Evolutionary conservation across 2,329 filamentous ascomycete species (phyloP).

Genomic region (Aureobasidium sp.): DNA sequence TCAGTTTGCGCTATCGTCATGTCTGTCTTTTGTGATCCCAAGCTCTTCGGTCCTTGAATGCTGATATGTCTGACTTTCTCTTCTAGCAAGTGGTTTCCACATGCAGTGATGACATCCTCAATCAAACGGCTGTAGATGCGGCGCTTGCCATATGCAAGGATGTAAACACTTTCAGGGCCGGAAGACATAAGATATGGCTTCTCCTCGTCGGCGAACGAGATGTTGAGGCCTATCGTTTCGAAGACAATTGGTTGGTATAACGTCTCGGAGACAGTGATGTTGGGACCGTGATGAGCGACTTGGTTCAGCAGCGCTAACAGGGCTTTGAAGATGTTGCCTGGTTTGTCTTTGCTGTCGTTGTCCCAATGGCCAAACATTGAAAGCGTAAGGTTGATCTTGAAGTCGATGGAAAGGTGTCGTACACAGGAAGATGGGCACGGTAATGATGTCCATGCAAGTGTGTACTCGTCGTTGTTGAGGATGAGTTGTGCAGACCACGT

Average conservation of each 20-base stretch:
- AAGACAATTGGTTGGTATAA: neutral
- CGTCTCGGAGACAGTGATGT: neutral
- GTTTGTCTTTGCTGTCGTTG: neutral
- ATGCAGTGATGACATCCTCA: neutral
- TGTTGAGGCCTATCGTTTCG: neutral
- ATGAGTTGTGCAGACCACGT: neutral
- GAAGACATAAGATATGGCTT: neutral
- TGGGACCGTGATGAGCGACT: neutral
- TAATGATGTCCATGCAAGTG: neutral
- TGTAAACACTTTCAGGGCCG: slow-evolving; percentile 1
- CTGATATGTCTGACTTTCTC: neutral
- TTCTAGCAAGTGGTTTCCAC: neutral
- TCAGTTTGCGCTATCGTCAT: neutral
- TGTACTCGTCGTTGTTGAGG: neutral
- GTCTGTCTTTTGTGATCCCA: neutral
- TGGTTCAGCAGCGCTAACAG: neutral
- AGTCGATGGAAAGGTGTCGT: neutral
- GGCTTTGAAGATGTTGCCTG: neutral
- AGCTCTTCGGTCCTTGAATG: neutral
- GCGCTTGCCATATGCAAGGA: slow-evolving; percentile 2
- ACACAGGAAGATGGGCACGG: neutral
- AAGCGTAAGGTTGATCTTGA: neutral
- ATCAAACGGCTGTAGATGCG: neutral
- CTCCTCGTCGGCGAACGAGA: neutral
- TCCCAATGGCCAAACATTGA: slow-evolving; percentile 3